Evolutionary conservation across 495 filamentous ascomycete species (phyloP), one percentile per base, ranked within the genome.

Genomic region (Jackrogersella multiformis): DNA sequence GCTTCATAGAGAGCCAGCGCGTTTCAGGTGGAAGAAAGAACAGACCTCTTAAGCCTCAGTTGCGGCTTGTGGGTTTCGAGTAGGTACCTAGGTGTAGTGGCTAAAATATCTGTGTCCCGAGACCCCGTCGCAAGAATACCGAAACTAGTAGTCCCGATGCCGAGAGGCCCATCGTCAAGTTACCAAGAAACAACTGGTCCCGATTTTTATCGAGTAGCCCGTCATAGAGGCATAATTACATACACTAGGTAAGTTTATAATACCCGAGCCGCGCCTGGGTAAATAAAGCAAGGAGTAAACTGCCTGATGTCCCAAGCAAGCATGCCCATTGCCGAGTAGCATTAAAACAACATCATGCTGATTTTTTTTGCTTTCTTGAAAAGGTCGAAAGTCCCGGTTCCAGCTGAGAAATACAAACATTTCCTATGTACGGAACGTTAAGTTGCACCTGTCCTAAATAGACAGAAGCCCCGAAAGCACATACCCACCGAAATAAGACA

Each of bases 1-100:
- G 28, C 39, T 23, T 55, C 28, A 44, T 23, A 44, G 23, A 56
- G 32, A 42, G 41, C 59, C 61, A 69, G 52, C 15, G 52, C 15
- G 66, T 70, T 70, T 70, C 68, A 70, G 68, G 63, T 67, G 63
- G n/a, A 41, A 46, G 53, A 48, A 58, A 35, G 49, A 36, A 56
- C 24, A 26, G 42, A 46, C 42, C 13, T 24, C 45, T 59, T n/a
- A 26, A 66, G 56, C 62, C 68, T 62, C 56, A 69, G 66, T 38
- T 59, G 56, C 32, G 48, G 66, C 48, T 69, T 63, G 59, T 61
- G 18, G 36, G 48, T 59, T 61, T 69, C 56, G 49, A 44, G 42
- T 52, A n/a, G n/a, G n/a, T n/a, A n/a, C n/a, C n/a, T n/a, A n/a
- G n/a, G n/a, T n/a, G n/a, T n/a, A 55, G 53, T 68, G 54, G 59